phyloP scores from a whole-genome alignment of 2,329 filamentous ascomycete species.

The Aspergillus versicolor region DNA sequence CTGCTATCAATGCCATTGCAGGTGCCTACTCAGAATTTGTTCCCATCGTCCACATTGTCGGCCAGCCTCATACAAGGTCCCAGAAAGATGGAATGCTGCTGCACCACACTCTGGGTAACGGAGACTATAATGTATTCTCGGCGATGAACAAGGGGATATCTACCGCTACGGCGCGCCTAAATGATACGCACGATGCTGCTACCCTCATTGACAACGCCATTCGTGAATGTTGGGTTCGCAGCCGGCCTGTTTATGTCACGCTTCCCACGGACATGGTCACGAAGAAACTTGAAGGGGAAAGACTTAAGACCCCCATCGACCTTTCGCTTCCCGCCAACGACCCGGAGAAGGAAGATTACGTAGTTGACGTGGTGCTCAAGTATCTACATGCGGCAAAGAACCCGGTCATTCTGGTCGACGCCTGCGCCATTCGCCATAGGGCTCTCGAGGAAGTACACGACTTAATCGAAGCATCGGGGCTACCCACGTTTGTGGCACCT shows the following conservation, averaged over 20 bases:
- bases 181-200: conserved; percentile 68
- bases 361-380: conserved; percentile 75
- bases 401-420: conserved; percentile 78
- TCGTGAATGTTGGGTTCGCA: conserved; percentile 69
- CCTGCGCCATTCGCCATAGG: conserved; percentile 75
- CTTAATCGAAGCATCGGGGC: conserved; percentile 68
- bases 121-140: conserved; percentile 79
- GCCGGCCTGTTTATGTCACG: conserved; percentile 79
- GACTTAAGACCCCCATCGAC: conserved; percentile 70
- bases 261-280: conserved; percentile 78
- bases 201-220: conserved; percentile 75
- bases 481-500: conserved; percentile 83
- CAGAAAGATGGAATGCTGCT: conserved; percentile 49
- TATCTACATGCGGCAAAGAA: conserved; percentile 70
- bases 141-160: conserved; percentile 75
- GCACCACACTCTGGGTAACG: conserved; percentile 72
- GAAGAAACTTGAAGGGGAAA: conserved; percentile 71
- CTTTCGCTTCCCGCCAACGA: conserved; percentile 66
- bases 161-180: conserved; percentile 68
- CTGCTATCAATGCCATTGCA: conserved; percentile 70
- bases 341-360: conserved; percentile 71
- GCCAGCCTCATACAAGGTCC: conserved; percentile 49
- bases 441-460: conserved; percentile 71
- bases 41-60: conserved; percentile 64
- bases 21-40: conserved; percentile 74